Base-by-base conservation (phyloP, 768 basidiomycete species). In the Serpula lacrymans region DNA sequence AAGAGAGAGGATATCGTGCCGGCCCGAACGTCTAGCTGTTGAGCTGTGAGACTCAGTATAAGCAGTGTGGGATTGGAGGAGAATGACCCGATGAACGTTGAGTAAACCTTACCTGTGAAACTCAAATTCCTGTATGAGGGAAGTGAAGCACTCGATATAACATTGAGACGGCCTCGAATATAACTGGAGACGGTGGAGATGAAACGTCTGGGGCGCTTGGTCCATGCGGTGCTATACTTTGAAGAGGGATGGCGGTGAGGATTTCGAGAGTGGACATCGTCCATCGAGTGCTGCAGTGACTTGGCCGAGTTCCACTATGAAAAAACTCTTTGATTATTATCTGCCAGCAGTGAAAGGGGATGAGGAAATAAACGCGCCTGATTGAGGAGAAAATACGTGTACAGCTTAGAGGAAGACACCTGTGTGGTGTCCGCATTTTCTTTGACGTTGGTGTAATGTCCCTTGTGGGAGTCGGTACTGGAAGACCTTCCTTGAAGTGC, bases 11-110 rank as follows among this genome's bases (percentile, higher is more conserved):
- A 57, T 22, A 74, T 60, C 66, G 43, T 71, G 70, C 2, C 54
- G 53, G 72, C 60, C 22, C 85, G 72, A 4, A 78, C 70, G 52
- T 79, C 75, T 3, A 80, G 52, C 52, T 88, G 84, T 43, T 80
- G 75, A 5, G 76, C 83, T 84, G 34, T 9, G 21, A 6, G 5
- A 23, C 23, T 37, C 7, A 23, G 23, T 6, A 21, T 46, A 18
- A 41, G 45, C 26, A 12, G 6, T 28, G 9, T n/a, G n/a, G 31
- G 6, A 7, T n/a, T 33, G 20, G 20, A 14, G 8, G 31, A 14
- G 7, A 14, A n/a, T n/a, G 8, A 6, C 7, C 31, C 20, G 14
- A 18, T 6, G n/a, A 6, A n/a, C 14, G 31, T 33, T 8, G 20
- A 33, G 31, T 33, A n/a, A 14, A 6, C n/a, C 58, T 33, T 28